Evolutionary conservation across 2,329 filamentous ascomycete species (phyloP).

Genomic region (Fusarium napiforme): DNA sequence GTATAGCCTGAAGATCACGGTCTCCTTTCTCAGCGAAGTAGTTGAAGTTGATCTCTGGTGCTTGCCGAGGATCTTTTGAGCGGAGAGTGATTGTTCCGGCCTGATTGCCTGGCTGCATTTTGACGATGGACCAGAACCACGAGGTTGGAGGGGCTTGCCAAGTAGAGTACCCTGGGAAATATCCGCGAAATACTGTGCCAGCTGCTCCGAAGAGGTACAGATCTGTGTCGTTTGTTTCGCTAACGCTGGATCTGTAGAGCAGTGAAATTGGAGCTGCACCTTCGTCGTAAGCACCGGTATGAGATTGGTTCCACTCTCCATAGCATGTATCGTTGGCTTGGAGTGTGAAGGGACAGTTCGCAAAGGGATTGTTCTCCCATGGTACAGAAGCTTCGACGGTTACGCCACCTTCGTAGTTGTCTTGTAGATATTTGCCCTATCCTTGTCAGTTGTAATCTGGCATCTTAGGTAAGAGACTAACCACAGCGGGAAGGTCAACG

Average conservation of each 20-base stretch:
- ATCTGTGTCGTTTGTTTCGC: constrained; percentile 44
- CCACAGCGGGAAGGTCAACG: constrained; percentile 59
- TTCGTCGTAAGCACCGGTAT: constrained; percentile 40
- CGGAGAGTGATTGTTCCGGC: constrained; percentile 70
- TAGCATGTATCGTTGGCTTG: constrained; percentile 49
- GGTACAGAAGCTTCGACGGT: constrained; percentile 31
- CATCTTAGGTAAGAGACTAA: too few species aligned
- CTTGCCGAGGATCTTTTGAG: constrained; percentile 70
- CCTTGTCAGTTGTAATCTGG: neutral
- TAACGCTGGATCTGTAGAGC: constrained; percentile 44
- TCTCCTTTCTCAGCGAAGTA: constrained; percentile 57
- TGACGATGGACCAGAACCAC: constrained; percentile 53
- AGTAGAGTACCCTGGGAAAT: constrained; percentile 44
- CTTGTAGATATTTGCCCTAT: constrained; percentile 41
- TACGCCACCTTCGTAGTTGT: constrained; percentile 44
- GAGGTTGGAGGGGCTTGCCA: constrained; percentile 47
- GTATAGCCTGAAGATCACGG: constrained; percentile 12
- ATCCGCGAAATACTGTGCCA: constrained; percentile 43
- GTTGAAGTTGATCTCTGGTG: constrained; percentile 71
- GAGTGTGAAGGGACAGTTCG: constrained; percentile 15
- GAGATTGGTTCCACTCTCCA: constrained; percentile 43
- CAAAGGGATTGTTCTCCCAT: constrained; percentile 30
- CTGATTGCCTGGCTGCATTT: constrained; percentile 70
- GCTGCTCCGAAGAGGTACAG: constrained; percentile 47
- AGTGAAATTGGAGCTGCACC: constrained; percentile 40